Evolutionary conservation across 2,329 filamentous ascomycete species (phyloP), one percentile per base, ranked within the genome.

Genomic region (Dactylonectria estremocensis): DNA sequence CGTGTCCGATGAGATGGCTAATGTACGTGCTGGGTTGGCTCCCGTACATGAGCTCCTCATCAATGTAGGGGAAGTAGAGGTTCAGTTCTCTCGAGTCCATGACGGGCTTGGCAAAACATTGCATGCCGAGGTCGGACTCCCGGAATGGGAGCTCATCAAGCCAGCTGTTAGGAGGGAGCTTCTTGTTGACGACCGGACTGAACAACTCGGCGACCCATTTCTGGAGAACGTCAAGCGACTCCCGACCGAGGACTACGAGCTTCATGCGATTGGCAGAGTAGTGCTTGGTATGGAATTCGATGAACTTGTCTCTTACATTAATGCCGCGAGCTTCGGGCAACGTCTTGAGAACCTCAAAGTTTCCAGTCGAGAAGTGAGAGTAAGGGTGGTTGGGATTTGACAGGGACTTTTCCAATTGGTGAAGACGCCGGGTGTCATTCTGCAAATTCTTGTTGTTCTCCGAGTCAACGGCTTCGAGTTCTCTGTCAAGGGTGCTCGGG

Each of bases 391-490:
- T 89, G 3, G 93, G 91, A 80, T 95, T 97, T 2, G 94, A 94
- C 18, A 96, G 83, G 3, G 92, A 92, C 83, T 97, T 97, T 78
- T 94, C 93, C 24, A 98, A 86, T 81, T 98, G 95, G 76, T 95
- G 90, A 70, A 97, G 83, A 16, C 95, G 90, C 94, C 95, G 97
- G 62, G 89, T 88, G 77, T 98, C 95, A 78, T 90, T 95, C 82
- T 98, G 95, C 55, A 98, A 84, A 74, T 98, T 98, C 88, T 98
- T 98, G 87, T 97, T 97, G 83, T 98, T 97, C 81, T 98, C 95
- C 5, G 95, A 97, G 77, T 98, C 95, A 20, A 98, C 95, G 1
- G 95, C 95, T 72, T 89, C 91, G 69, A 98, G 85, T 82, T 98
- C 95, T 55, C 95, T 89, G 75, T 98, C 95, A 55, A 98, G 81